Base-by-base conservation (phyloP, 1,284 basidiomycete species). In the Tilletia caries region DNA sequence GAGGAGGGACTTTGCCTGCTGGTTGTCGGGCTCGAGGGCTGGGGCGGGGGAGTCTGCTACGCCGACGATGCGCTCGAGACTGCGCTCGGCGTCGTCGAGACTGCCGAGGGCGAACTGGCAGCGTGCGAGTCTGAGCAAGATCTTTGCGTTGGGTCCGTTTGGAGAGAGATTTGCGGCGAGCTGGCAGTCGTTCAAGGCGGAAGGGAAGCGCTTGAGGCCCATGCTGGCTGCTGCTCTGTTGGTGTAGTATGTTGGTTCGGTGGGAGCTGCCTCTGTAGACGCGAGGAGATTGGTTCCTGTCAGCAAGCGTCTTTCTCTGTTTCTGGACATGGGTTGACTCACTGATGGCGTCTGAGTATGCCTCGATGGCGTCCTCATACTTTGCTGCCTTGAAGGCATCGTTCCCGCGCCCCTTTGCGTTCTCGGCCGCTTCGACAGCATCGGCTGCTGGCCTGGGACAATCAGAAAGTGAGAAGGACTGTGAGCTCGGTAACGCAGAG, bases 211-310 rank as follows among this genome's bases (percentile, higher is more conserved):
- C 80, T 92, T 92, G 68, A 91, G 81, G 0, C 89, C 87, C 89
- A 95, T 94, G 79, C 91, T 88, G 2, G 92, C 90, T 1, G 92
- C 92, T 0, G 92, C 92, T 52, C 92, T 89, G 83, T 95, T 95
- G 18, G 91, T 91, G 71, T 90, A 86, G 79, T 91, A 93, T 0
- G 90, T 87, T 1, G 91, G 88, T 79, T 93, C 90, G 3, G 86
- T 80, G 0, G 90, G 86, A 71, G 89, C 89, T 69, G 90, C 84
- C 70, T 89, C 89, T 90, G 80, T 66, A 37, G 3, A 62, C 2
- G 72, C 27, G 23, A 41, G 32, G 43, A 27, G 13, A 32, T 43
- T 6, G 20, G 52, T 41, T 15, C 15, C 37, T 6, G 8, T 41
- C 37, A 41, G 37, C 37, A 41, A 15, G 37, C 37, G 37, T 15